Conservation (phyloP, 2,329 filamentous ascomycete genomes). For the Cryphonectria naterciae region DNA sequence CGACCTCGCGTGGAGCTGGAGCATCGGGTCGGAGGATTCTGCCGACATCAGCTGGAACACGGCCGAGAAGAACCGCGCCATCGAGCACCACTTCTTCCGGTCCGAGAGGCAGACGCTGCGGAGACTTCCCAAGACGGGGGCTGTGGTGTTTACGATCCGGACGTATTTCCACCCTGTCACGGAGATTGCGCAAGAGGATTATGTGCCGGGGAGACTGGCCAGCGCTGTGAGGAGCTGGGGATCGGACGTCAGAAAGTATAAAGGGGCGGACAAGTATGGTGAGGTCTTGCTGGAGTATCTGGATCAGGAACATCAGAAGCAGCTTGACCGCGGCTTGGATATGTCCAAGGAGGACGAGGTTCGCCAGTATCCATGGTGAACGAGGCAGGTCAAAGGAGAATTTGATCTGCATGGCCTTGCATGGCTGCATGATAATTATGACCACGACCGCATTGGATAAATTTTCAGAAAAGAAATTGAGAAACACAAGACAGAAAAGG, state of each 20-base stretch:
- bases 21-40: slow-evolving; percentile 74
- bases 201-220: slow-evolving; percentile 77
- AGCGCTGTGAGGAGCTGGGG: slow-evolving; percentile 83
- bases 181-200: slow-evolving; percentile 70
- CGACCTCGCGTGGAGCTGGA: slow-evolving; percentile 72
- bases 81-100: slow-evolving; percentile 76
- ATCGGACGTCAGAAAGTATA: slow-evolving; percentile 75
- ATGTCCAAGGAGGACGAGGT: slow-evolving; percentile 63
- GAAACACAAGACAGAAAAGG: background rate
- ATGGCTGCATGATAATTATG: too few relatives aligned
- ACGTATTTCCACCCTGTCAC: slow-evolving; percentile 78
- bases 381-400: background rate
- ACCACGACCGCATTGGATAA: too few relatives aligned
- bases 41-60: slow-evolving; percentile 71
- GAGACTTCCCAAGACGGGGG: slow-evolving; percentile 61
- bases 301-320: slow-evolving; percentile 74
- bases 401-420: too few relatives aligned
- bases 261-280: slow-evolving; percentile 75
- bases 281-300: slow-evolving; percentile 77
- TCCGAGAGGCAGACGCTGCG: slow-evolving; percentile 75
- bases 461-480: background rate
- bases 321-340: slow-evolving; percentile 69
- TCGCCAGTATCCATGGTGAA: slow-evolving; percentile 63
- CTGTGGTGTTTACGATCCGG: slow-evolving; percentile 74
- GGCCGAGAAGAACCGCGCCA: slow-evolving; percentile 72